Conservation (phyloP, 139 green algal species). For the Closterium sp. region DNA sequence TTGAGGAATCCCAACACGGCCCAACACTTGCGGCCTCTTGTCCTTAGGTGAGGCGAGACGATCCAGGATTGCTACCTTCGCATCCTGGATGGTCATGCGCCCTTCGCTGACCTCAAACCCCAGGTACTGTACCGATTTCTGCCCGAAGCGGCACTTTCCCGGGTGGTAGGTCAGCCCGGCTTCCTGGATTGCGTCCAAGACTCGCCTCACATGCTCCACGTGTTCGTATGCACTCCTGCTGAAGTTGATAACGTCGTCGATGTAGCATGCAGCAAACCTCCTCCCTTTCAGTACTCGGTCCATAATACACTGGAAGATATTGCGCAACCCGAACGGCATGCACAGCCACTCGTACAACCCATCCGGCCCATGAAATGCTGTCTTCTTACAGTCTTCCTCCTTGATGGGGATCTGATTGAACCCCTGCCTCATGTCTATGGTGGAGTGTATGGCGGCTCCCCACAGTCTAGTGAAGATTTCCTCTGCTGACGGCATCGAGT, state of each 20-base stretch:
- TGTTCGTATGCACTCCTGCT: not conserved
- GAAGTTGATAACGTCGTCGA: not conserved
- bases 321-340: not conserved
- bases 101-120: not conserved
- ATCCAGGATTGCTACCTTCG: not conserved
- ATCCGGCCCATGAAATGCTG: not conserved
- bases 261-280: not conserved
- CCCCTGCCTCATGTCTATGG: not conserved
- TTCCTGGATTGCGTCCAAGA: not conserved
- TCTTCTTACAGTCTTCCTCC: not conserved
- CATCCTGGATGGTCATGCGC: not conserved
- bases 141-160: not conserved
- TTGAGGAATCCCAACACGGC: not conserved
- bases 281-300: not conserved
- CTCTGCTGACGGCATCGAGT: slow-evolving; percentile 15
- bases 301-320: not conserved
- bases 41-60: too few species aligned
- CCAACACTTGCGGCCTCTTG: too few species aligned
- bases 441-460: too few species aligned
- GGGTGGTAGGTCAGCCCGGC: not conserved
- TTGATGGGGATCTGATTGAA: slow-evolving; percentile 1
- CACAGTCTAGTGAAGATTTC: slow-evolving; percentile 22
- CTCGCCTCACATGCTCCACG: not conserved
- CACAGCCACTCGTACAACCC: not conserved
- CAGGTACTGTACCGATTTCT: not conserved